These are phyloP conservation scores for Dalbergia cultrata DNA, from an alignment of 306 rosid species.

Conservation along the genomic window DNA sequence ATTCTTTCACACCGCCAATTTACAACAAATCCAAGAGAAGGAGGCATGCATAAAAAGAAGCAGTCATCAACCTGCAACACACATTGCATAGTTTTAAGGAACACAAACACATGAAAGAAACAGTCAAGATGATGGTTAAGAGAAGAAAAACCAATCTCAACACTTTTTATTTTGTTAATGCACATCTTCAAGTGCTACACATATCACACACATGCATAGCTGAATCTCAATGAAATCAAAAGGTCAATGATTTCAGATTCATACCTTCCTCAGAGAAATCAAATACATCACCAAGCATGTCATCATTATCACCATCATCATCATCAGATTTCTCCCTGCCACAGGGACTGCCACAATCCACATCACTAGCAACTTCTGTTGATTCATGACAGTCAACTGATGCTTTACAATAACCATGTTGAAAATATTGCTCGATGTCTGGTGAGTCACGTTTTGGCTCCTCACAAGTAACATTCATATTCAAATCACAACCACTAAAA, in stretches of 20 bases:
- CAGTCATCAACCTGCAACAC: slow-evolving; percentile 67
- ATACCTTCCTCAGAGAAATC: slow-evolving; percentile 90
- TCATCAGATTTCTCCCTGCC: slow-evolving; percentile 82
- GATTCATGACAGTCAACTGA: slow-evolving; percentile 53
- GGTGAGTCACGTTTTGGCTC: slow-evolving; percentile 59
- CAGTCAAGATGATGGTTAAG: slow-evolving; percentile 33
- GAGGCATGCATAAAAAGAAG: slow-evolving; percentile 45
- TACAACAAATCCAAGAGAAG: slow-evolving; percentile 53
- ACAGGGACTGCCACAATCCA: slow-evolving; percentile 65
- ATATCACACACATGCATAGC: background rate
- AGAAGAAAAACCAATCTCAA: slow-evolving; percentile 9
- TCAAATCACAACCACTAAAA: slow-evolving; percentile 60
- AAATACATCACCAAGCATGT: slow-evolving; percentile 86
- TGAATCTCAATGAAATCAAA: slow-evolving; percentile 27
- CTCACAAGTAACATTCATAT: slow-evolving; percentile 61
- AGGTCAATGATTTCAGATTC: slow-evolving; percentile 13
- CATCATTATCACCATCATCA: slow-evolving; percentile 69
- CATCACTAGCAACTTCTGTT: slow-evolving; percentile 58
- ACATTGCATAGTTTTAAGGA: background rate
- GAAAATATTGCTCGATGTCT: slow-evolving; percentile 70
- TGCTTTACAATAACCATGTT: slow-evolving; percentile 75
- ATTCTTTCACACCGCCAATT: slow-evolving; percentile 55
- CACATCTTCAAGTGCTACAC: background rate
- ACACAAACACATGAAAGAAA: slow-evolving; percentile 3
- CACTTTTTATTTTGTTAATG: slow-evolving; percentile 1